Conservation (phyloP, 441 rosid genomes). For the Pelargonium cotyledonis region DNA sequence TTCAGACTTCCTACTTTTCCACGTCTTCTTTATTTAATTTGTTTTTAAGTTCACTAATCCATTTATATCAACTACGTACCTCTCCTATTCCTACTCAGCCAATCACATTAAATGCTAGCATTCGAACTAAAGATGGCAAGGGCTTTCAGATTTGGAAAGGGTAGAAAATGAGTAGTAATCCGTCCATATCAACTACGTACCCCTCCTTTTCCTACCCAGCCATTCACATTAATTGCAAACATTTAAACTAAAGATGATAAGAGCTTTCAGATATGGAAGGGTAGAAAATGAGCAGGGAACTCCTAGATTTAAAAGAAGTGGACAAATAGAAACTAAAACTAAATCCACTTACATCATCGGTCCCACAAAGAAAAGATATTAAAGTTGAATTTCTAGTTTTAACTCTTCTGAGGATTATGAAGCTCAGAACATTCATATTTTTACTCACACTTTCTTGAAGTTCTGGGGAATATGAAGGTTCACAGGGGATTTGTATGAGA, state of each 20-base stretch:
- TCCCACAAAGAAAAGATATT: background rate
- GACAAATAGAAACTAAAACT: constrained; percentile 1
- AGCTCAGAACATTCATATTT: background rate
- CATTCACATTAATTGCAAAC: background rate
- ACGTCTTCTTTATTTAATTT: background rate
- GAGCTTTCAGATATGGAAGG: background rate
- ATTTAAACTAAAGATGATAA: background rate
- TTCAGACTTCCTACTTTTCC: constrained; percentile 1
- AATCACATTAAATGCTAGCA: background rate
- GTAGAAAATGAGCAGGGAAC: background rate
- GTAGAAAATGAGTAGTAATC: background rate
- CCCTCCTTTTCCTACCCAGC: constrained; percentile 3
- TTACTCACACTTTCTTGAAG: constrained; percentile 81
- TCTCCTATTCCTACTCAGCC: constrained; percentile 3
- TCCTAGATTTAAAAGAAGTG: background rate
- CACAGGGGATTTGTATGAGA: constrained; percentile 31
- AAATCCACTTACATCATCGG: background rate
- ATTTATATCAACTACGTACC: background rate
- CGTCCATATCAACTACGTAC: background rate
- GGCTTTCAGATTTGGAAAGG: background rate
- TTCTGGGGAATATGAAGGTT: constrained; percentile 56
- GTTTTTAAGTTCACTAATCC: background rate
- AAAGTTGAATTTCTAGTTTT: background rate
- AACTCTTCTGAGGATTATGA: background rate
- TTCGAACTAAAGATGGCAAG: background rate